Evolutionary conservation across 1,284 basidiomycete species (phyloP).

Genomic region (Pseudozyma tsukubaensis): DNA sequence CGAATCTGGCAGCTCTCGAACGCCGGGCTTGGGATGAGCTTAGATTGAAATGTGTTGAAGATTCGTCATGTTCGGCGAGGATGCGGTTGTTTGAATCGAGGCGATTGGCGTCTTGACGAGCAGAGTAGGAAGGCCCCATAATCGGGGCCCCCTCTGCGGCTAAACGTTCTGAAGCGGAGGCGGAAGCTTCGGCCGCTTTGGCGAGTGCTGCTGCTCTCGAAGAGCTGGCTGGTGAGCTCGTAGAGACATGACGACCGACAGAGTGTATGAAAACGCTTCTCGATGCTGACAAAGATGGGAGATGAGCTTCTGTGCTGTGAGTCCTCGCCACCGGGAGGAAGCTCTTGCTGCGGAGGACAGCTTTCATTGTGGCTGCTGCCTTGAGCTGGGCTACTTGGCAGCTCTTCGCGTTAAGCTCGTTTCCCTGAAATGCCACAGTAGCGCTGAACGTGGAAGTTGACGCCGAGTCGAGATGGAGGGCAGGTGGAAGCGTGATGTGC

Average conservation of each 20-base stretch:
- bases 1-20: slow-evolving; percentile 42
- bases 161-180: slow-evolving; percentile 27
- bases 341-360: slow-evolving; percentile 7
- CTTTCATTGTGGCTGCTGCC: slow-evolving; percentile 17
- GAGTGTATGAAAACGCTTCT: neutral
- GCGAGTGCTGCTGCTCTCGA: slow-evolving; percentile 40
- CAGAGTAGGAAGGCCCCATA: slow-evolving; percentile 22
- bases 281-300: neutral
- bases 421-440: no score
- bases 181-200: slow-evolving; percentile 44
- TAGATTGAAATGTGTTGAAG: slow-evolving; percentile 19
- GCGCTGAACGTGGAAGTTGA: no score
- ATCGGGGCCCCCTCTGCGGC: slow-evolving; percentile 21
- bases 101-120: slow-evolving; percentile 18
- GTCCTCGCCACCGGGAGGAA: slow-evolving; percentile 4
- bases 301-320: slow-evolving; percentile 1
- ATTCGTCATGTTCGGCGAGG: slow-evolving; percentile 17
- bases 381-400: neutral
- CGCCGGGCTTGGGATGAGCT: slow-evolving; percentile 46
- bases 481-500: no score
- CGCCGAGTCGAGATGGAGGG: no score
- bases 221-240: slow-evolving; percentile 22
- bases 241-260: slow-evolving; percentile 13
- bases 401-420: neutral
- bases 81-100: slow-evolving; percentile 4